These are phyloP conservation scores for Termitomyces titanicus DNA, from an alignment of 768 basidiomycete genomes.

Conservation along the genomic window DNA sequence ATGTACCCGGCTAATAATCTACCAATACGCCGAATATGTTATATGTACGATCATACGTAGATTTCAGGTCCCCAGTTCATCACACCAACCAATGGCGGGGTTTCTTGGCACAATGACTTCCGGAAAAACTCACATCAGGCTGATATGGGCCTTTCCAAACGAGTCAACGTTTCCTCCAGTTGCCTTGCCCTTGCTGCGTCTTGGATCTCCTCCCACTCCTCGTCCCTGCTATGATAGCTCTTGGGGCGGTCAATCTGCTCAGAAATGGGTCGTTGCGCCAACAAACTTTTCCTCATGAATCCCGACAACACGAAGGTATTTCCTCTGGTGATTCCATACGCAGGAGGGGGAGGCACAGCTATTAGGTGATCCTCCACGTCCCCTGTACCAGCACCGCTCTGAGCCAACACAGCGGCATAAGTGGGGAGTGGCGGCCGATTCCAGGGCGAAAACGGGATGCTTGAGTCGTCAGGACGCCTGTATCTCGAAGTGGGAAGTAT, in stretches of 20 bases:
- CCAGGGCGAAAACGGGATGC: conserved; percentile 60
- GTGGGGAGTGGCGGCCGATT: conserved; percentile 67
- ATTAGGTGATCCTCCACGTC: conserved; percentile 73
- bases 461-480: conserved; percentile 20
- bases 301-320: conserved; percentile 60
- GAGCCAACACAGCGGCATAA: conserved; percentile 66
- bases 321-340: conserved; percentile 73
- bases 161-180: conserved; percentile 55
- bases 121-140: conserved; percentile 2
- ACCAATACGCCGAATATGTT: no score
- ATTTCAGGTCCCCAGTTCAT: not conserved
- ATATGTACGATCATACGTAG: not conserved
- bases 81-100: not conserved
- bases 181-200: conserved; percentile 49
- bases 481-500: conserved; percentile 39
- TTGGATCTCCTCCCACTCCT: conserved; percentile 52
- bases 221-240: conserved; percentile 53
- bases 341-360: conserved; percentile 66
- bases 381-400: conserved; percentile 67
- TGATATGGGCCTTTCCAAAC: conserved; percentile 29
- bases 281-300: conserved; percentile 42
- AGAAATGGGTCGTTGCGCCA: conserved; percentile 45
- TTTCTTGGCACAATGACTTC: not conserved
- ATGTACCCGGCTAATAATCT: no score
- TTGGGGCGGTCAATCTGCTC: conserved; percentile 40